These are phyloP conservation scores for Lactarius pseudohatsudake DNA, from an alignment of 768 basidiomycete species.

Conservation along the genomic window DNA sequence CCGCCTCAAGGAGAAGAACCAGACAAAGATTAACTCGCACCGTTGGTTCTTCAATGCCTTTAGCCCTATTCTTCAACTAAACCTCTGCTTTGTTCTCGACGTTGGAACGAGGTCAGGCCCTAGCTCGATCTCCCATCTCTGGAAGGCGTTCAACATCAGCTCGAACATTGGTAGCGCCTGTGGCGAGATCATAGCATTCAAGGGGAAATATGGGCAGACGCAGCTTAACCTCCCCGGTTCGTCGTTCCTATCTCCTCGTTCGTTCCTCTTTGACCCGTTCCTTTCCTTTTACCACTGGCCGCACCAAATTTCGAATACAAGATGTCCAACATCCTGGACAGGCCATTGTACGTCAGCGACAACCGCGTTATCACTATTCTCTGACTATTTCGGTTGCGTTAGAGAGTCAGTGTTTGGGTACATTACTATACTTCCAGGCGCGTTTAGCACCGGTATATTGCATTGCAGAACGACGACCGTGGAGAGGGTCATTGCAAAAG, in stretches of 20 bases:
- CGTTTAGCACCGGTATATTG: conserved; percentile 89
- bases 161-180: conserved; percentile 50
- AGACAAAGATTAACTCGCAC: no score
- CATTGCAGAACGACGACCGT: conserved; percentile 77
- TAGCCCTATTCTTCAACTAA: no score
- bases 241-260: conserved; percentile 2
- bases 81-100: no score
- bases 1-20: no score
- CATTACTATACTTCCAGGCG: conserved; percentile 90
- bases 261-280: background rate
- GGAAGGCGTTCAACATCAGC: no score
- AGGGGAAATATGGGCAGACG: conserved; percentile 78
- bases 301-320: conserved; percentile 96
- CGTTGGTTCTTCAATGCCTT: no score
- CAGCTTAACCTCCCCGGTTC: conserved; percentile 71
- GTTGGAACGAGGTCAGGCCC: no score
- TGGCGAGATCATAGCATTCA: conserved; percentile 92
- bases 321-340: conserved; percentile 91
- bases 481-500: conserved; percentile 92
- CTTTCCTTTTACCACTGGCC: conserved; percentile 49
- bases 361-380: background rate
- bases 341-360: conserved; percentile 57
- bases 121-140: no score
- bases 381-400: background rate
- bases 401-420: conserved; percentile 88